These are phyloP conservation scores for Casaregolazyma suthepensis DNA, from an alignment of 1,139 yeast species.

Conservation along the genomic window DNA sequence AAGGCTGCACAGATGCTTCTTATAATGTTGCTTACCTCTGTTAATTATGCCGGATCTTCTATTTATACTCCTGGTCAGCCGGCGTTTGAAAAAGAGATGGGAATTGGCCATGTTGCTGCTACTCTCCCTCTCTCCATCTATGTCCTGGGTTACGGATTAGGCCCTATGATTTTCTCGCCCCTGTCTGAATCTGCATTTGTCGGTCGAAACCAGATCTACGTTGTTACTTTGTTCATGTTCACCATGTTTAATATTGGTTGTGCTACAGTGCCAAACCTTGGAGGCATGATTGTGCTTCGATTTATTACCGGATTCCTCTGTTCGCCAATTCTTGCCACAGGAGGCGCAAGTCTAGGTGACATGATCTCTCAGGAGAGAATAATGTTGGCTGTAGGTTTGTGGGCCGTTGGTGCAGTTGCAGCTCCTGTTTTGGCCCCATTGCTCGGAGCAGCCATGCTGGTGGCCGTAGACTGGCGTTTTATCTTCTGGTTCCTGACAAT, in stretches of 20 bases:
- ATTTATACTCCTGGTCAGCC: constrained; percentile 53
- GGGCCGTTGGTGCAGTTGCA: constrained; percentile 48
- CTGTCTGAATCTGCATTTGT: constrained; percentile 45
- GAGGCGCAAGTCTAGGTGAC: constrained; percentile 82
- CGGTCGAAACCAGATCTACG: constrained; percentile 53
- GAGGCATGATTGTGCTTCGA: constrained; percentile 51
- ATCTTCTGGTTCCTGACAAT: constrained; percentile 44
- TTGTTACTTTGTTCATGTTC: constrained; percentile 47
- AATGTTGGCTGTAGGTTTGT: constrained; percentile 35
- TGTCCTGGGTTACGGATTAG: constrained; percentile 53
- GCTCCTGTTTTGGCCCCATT: constrained; percentile 68
- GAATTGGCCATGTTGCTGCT: constrained; percentile 41
- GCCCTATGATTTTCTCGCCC: constrained; percentile 52
- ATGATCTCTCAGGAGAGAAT: constrained; percentile 20
- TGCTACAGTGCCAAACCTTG: constrained; percentile 45
- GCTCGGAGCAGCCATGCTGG: constrained; percentile 51
- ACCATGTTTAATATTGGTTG: constrained; percentile 49
- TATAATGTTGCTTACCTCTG: constrained; percentile 43
- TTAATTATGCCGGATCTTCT: constrained; percentile 58
- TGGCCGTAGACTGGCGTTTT: constrained; percentile 35
- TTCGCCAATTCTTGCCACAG: constrained; percentile 80
- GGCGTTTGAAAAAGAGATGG: constrained; percentile 39
- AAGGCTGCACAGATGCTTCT: constrained; percentile 39
- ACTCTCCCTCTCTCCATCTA: constrained; percentile 49
- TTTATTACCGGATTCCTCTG: constrained; percentile 77